phyloP scores from a whole-genome alignment of 306 rosid species.

The Cucumis sativus region Cucumber_9930_V3 NC_026660.2:21813001-21813500 shows the following conservation, averaged over 20 bases:
- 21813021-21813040: background rate
- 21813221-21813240: background rate
- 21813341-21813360: conserved; percentile 65
- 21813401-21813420: conserved; percentile 38
- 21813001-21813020: background rate
- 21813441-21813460: conserved; percentile 34
- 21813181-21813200: background rate
- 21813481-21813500: conserved; percentile 32
- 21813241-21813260: background rate
- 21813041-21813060: background rate
- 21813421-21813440: conserved; percentile 33
- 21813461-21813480: conserved; percentile 79
- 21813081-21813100: background rate
- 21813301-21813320: conserved; percentile 80
- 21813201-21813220: no score
- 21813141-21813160: background rate
- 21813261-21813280: conserved; percentile 14
- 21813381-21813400: conserved; percentile 57
- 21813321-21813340: conserved; percentile 65
- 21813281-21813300: conserved; percentile 36
- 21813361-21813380: conserved; percentile 65
- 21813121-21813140: background rate
- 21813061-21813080: background rate
- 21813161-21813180: background rate
- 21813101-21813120: background rate